These are phyloP conservation scores for Ceratocystis eucalypticola DNA, from an alignment of 2,329 filamentous ascomycete genomes.

Conservation along the genomic window DNA sequence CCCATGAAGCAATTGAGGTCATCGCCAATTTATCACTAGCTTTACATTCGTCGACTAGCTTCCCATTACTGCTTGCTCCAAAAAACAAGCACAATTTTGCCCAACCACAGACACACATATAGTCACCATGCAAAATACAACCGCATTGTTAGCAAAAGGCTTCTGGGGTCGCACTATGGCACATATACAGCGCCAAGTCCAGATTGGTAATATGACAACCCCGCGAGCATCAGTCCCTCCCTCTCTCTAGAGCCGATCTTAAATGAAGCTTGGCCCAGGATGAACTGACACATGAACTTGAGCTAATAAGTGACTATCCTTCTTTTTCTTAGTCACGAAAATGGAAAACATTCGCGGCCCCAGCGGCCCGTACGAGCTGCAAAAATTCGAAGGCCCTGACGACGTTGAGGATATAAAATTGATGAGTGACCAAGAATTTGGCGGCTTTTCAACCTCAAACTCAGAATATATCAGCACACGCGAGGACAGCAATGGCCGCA, in stretches of 20 bases:
- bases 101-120: constrained; percentile 25
- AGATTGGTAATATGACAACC: constrained; percentile 34
- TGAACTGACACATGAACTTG: too few relatives aligned
- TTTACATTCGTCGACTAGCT: neutral
- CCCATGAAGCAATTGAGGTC: neutral
- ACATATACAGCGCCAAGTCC: constrained; percentile 43
- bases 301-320: neutral
- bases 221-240: constrained; percentile 14
- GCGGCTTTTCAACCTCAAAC: constrained; percentile 64
- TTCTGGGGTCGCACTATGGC: constrained; percentile 46
- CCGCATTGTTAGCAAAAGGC: constrained; percentile 34
- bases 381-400: constrained; percentile 44
- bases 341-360: constrained; percentile 56
- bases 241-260: neutral
- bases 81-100: too few relatives aligned
- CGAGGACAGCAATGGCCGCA: neutral
- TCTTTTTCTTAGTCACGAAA: constrained; percentile 41
- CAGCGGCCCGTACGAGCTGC: constrained; percentile 48
- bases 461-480: constrained; percentile 46
- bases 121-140: constrained; percentile 21
- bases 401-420: constrained; percentile 48
- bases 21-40: neutral
- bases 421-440: constrained; percentile 78
- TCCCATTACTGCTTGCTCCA: neutral
- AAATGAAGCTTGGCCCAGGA: neutral